phyloP scores from a whole-genome alignment of 139 green algal species.

The Nannochloris sp. region DNA sequence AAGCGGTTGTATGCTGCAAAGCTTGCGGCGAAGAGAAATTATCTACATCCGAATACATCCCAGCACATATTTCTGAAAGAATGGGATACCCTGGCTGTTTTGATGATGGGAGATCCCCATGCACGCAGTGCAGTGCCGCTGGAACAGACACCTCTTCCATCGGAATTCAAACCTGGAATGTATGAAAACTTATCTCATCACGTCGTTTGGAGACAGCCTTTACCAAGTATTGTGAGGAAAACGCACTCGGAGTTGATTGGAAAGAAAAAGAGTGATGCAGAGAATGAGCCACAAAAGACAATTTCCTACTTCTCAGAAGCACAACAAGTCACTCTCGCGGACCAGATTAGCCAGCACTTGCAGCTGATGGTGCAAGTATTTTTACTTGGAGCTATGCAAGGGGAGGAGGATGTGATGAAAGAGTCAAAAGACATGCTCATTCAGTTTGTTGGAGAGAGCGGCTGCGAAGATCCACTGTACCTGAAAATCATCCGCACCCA shows the following conservation, averaged over 20 bases:
- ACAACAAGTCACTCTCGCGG: background rate
- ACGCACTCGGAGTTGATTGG: background rate
- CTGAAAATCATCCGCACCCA: too few species aligned
- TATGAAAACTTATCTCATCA: background rate
- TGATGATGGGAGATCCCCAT: background rate
- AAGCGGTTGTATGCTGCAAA: conserved; percentile 4
- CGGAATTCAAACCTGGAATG: background rate
- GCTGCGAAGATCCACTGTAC: too few species aligned
- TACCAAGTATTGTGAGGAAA: background rate
- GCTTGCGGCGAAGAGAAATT: background rate
- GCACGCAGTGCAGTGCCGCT: background rate
- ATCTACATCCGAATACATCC: background rate
- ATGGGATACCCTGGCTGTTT: background rate
- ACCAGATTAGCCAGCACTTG: background rate
- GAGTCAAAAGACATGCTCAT: too few species aligned
- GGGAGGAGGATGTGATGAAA: too few species aligned
- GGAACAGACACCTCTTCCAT: background rate
- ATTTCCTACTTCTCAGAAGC: conserved; percentile 1
- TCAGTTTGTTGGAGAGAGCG: too few species aligned
- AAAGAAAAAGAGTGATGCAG: background rate
- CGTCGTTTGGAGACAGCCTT: background rate
- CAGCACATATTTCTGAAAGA: background rate
- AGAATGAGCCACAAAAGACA: background rate
- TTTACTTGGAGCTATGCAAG: too few species aligned
- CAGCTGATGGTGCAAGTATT: too few species aligned